phyloP scores from a whole-genome alignment of 2,329 filamentous ascomycete species.

The Colletotrichum sp. region DNA sequence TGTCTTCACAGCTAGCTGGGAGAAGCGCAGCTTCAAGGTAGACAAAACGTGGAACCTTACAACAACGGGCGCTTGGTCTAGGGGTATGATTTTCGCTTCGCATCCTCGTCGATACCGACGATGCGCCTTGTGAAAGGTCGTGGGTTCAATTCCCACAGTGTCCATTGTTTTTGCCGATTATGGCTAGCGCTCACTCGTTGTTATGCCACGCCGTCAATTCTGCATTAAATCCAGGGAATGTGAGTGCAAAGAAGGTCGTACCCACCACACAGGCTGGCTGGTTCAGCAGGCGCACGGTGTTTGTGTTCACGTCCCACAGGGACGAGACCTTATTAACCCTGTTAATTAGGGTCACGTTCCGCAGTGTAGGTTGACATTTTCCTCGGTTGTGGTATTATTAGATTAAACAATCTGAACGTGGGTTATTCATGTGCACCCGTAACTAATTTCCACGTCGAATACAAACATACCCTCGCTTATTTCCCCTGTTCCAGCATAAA shows the following conservation, averaged over 20 bases:
- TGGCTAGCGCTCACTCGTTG: rapidly evolving
- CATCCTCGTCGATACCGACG: not conserved
- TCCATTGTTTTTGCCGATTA: not conserved
- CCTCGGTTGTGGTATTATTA: not conserved
- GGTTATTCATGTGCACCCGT: not conserved
- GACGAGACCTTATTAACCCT: not conserved
- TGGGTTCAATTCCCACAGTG: not conserved
- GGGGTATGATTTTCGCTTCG: not conserved
- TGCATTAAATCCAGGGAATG: not conserved
- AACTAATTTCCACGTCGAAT: not conserved
- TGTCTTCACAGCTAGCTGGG: not conserved
- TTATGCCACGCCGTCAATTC: rapidly evolving
- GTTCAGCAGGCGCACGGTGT: not conserved
- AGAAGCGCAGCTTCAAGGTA: rapidly evolving
- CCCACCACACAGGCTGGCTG: not conserved
- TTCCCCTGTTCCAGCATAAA: not conserved
- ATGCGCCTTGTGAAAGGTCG: not conserved
- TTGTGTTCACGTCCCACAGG: not conserved
- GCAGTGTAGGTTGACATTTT: not conserved
- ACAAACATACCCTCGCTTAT: not conserved
- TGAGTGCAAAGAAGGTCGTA: not conserved
- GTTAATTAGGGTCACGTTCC: not conserved
- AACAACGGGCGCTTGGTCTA: not conserved
- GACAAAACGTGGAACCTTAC: rapidly evolving
- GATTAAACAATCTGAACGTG: not conserved